Conservation (phyloP, 495 filamentous ascomycete species). For the Hypoxylon lenormandii region DNA sequence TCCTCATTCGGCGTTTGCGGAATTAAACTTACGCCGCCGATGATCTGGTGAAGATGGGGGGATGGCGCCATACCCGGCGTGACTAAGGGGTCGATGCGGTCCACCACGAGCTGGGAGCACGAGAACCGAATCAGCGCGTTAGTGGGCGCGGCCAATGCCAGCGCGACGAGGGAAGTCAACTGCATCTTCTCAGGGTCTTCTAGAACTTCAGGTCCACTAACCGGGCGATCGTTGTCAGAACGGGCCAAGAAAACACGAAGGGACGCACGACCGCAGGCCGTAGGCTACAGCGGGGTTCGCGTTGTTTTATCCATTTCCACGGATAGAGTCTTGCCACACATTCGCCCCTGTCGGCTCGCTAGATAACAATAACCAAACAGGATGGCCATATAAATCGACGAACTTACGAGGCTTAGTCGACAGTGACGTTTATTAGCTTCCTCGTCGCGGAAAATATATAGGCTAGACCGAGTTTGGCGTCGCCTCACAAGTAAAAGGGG, state of each 20-base stretch:
- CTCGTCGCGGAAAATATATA: background rate
- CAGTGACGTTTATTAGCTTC: background rate
- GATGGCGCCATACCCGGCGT: conserved; percentile 51
- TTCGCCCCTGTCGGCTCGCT: background rate
- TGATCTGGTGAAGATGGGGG: conserved; percentile 53
- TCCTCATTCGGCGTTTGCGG: background rate
- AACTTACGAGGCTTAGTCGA: conserved; percentile 13
- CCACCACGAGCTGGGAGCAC: conserved; percentile 52
- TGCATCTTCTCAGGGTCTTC: conserved; percentile 44
- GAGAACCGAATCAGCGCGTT: conserved; percentile 54
- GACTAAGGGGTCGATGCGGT: conserved; percentile 53
- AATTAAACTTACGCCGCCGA: conserved; percentile 46
- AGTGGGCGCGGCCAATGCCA: conserved; percentile 50
- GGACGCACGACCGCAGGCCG: conserved; percentile 1
- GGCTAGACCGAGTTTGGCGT: background rate
- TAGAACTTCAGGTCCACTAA: conserved; percentile 2
- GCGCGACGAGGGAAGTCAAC: conserved; percentile 43
- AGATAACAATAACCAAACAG: conserved; percentile 11
- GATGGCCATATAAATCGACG: background rate
- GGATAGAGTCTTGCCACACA: background rate
- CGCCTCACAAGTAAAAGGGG: conserved; percentile 3
- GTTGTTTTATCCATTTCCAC: conserved; percentile 25
- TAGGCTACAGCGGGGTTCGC: conserved; percentile 11
- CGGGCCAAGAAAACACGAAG: conserved; percentile 4
- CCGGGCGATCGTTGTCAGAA: conserved; percentile 10